These are phyloP conservation scores for Saxophila tyrrhenica DNA, from an alignment of 495 filamentous ascomycete genomes.

Conservation along the genomic window DNA sequence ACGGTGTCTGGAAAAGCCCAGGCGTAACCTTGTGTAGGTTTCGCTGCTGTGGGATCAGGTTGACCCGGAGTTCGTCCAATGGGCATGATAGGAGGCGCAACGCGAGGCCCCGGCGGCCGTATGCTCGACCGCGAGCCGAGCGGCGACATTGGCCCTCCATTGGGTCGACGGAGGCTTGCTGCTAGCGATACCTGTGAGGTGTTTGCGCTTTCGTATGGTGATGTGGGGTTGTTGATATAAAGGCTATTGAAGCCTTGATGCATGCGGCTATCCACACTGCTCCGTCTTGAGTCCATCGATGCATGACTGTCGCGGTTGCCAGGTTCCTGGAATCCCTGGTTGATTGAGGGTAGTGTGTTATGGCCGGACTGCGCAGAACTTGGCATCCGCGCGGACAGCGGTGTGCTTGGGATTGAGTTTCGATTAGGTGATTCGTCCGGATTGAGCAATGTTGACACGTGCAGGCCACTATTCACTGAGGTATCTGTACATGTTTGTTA, in stretches of 20 bases:
- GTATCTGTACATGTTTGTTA: conserved; percentile 23
- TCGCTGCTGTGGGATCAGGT: conserved; percentile 33
- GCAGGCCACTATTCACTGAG: conserved; percentile 29
- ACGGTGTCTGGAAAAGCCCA: conserved; percentile 34
- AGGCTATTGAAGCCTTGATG: conserved; percentile 28
- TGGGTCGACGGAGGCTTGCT: conserved; percentile 31
- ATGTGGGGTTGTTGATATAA: conserved; percentile 25
- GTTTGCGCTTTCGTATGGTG: conserved; percentile 34
- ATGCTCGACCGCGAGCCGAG: conserved; percentile 19
- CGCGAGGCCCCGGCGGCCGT: conserved; percentile 20
- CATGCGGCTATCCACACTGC: conserved; percentile 35
- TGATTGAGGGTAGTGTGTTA: conserved; percentile 20
- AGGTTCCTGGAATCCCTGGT: conserved; percentile 25
- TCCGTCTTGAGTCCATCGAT: conserved; percentile 30
- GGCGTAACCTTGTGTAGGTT: conserved; percentile 32
- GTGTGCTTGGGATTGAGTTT: conserved; percentile 28
- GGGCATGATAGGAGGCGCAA: conserved; percentile 32
- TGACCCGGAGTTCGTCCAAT: conserved; percentile 23
- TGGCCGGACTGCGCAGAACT: conserved; percentile 5
- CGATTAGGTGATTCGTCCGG: conserved; percentile 30
- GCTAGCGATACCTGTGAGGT: conserved; percentile 31
- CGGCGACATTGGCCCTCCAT: conserved; percentile 29
- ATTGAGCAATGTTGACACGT: conserved; percentile 32
- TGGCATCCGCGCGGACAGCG: conserved; percentile 26
- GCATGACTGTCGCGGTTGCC: conserved; percentile 21